These are phyloP conservation scores for Candida wancherniae DNA, from an alignment of 805 yeast genomes.

Conservation along the genomic window DNA sequence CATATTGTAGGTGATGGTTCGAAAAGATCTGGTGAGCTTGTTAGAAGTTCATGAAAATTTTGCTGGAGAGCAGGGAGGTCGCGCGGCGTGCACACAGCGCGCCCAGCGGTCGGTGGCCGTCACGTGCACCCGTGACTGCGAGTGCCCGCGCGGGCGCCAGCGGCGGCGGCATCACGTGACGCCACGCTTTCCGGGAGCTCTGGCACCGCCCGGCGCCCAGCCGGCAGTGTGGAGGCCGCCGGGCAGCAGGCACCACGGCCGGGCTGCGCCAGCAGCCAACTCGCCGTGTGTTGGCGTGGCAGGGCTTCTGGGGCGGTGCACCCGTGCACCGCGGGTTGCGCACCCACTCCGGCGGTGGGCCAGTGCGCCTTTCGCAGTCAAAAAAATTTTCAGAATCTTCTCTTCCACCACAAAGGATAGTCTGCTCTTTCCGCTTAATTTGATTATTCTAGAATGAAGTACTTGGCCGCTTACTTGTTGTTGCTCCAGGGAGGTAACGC, in stretches of 20 bases:
- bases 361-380: neutral
- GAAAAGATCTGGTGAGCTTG: constrained; percentile 6
- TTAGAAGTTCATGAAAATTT: constrained; percentile 13
- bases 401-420: constrained; percentile 58
- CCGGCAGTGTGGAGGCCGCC: no score
- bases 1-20: constrained; percentile 15
- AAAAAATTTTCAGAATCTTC: constrained; percentile 11
- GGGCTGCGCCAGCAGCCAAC: no score
- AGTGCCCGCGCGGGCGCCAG: neutral
- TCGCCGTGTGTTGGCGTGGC: no score
- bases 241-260: no score
- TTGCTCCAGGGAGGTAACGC: constrained; percentile 95
- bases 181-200: no score
- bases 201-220: no score
- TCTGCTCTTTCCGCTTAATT: constrained; percentile 73
- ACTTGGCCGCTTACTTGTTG: constrained; percentile 99
- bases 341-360: constrained; percentile 2
- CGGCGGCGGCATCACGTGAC: no score
- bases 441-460: constrained; percentile 86
- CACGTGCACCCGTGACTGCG: neutral
- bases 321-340: neutral
- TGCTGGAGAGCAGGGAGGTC: constrained; percentile 12
- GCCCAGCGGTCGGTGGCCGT: neutral
- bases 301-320: constrained; percentile 10
- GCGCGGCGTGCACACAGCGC: constrained; percentile 4